phyloP scores from a whole-genome alignment of 176 grass and related monocot species.

The Aechmea fasciata region DNA sequence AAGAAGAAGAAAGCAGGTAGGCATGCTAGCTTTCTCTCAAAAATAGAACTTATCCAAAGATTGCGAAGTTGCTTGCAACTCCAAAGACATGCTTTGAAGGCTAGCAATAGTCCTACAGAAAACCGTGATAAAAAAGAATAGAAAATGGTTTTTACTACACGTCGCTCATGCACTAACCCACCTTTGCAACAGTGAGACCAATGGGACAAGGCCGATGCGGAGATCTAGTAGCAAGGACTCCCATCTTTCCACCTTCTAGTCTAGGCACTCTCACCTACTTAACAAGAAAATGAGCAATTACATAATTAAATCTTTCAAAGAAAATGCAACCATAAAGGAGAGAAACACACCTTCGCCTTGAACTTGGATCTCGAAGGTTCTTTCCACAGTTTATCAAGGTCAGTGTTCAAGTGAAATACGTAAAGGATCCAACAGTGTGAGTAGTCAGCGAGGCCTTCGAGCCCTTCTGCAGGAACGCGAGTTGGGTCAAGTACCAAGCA shows the following conservation, averaged over 20 bases:
- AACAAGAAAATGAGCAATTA: conserved; percentile 19
- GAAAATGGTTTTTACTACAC: not conserved
- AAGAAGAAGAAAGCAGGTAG: too few species aligned
- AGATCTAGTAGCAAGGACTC: conserved; percentile 72
- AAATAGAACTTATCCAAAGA: too few species aligned
- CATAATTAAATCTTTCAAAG: not conserved
- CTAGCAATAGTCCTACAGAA: not conserved
- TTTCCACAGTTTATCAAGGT: conserved; percentile 92
- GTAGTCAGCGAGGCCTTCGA: conserved; percentile 69
- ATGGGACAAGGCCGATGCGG: conserved; percentile 92
- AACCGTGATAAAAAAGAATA: not conserved
- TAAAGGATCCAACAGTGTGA: conserved; percentile 95
- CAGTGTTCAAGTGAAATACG: conserved; percentile 89
- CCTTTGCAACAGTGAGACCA: conserved; percentile 92
- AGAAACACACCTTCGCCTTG: conserved; percentile 62
- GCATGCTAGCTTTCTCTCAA: too few species aligned
- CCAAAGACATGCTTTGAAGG: too few species aligned
- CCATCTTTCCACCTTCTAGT: conserved; percentile 83
- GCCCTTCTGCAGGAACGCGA: conserved; percentile 48
- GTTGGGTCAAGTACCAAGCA: conserved; percentile 44
- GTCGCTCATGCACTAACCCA: conserved; percentile 12
- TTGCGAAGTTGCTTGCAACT: too few species aligned
- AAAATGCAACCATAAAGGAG: conserved; percentile 10
- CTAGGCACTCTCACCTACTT: conserved; percentile 87
- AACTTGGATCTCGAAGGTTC: conserved; percentile 75